Conservation (phyloP, 2,329 filamentous ascomycete genomes). For the Ascochyta viciae-villosae region DNA sequence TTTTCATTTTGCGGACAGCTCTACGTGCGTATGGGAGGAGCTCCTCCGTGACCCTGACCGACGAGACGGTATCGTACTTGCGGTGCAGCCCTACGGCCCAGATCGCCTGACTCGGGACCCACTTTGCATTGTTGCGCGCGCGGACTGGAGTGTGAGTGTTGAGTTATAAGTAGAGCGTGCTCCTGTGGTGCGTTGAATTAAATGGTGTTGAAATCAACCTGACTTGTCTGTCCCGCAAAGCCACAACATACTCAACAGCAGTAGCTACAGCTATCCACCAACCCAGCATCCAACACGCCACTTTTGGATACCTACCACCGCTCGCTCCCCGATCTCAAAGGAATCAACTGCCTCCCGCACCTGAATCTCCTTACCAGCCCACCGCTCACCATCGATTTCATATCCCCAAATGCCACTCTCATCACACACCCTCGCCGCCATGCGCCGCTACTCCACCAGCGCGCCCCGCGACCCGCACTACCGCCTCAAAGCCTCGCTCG, state of each 20-base stretch:
- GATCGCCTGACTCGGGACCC: neutral
- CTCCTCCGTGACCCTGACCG: neutral
- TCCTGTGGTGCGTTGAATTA: too few species aligned
- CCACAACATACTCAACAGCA: slow-evolving; percentile 5
- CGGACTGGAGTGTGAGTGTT: slow-evolving; percentile 2
- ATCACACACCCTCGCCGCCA: slow-evolving; percentile 39
- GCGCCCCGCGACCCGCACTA: slow-evolving; percentile 46
- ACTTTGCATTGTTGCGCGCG: slow-evolving; percentile 11
- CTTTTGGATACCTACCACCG: too few species aligned
- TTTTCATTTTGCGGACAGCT: too few species aligned
- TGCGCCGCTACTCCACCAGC: slow-evolving; percentile 47
- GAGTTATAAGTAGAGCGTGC: too few species aligned
- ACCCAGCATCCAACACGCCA: too few species aligned
- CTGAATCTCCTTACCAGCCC: neutral
- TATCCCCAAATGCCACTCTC: slow-evolving; percentile 37
- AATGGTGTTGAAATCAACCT: too few species aligned
- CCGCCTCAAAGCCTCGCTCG: slow-evolving; percentile 44
- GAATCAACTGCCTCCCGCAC: slow-evolving; percentile 4
- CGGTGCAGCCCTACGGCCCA: slow-evolving; percentile 7
- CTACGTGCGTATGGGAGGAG: neutral
- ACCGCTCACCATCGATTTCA: neutral
- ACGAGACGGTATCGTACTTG: neutral
- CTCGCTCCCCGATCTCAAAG: too few species aligned
- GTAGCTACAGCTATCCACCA: neutral
- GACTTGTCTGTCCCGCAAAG: neutral